Evolutionary conservation across 2,329 filamentous ascomycete species (phyloP).

Genomic region (Sporothrix brasiliensis): DNA sequence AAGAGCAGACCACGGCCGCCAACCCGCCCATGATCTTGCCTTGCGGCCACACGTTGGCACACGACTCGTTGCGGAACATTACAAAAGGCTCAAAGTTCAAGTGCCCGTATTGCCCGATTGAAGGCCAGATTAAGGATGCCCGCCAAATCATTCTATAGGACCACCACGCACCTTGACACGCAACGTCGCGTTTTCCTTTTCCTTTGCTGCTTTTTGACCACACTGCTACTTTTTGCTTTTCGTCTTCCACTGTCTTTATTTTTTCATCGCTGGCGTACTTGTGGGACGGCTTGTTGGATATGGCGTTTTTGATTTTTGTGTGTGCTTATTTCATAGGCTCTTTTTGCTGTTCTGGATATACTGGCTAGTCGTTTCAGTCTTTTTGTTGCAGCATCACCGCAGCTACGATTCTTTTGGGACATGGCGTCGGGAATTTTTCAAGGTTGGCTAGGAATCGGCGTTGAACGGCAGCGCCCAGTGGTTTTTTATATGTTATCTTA

Average conservation of each 20-base stretch:
- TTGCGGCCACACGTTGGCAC: constrained; percentile 90
- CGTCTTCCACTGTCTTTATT: too few species aligned
- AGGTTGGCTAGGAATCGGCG: neutral
- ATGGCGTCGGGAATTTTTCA: neutral
- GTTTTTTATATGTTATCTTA: neutral
- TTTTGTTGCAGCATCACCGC: neutral
- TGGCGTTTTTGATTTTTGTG: neutral
- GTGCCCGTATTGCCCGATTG: constrained; percentile 91
- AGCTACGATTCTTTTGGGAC: neutral
- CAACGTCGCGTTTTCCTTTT: neutral
- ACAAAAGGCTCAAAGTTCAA: constrained; percentile 83
- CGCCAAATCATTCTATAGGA: constrained; percentile 67
- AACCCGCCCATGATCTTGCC: constrained; percentile 98
- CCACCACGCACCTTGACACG: neutral
- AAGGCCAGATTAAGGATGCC: constrained; percentile 77
- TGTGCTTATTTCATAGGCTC: neutral
- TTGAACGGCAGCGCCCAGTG: neutral
- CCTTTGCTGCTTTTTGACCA: neutral
- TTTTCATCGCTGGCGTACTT: neutral
- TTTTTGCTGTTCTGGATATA: neutral
- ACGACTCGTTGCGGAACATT: constrained; percentile 77
- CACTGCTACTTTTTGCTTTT: too few species aligned
- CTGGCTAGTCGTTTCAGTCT: neutral
- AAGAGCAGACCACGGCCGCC: constrained; percentile 88
- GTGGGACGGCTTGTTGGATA: neutral